A percentile compares a stretch with the other conserved stretches of the same genome.
phyloP scores from a whole-genome alignment of 2,329 filamentous ascomycete species.

The Phialophora chinensis region DNA sequence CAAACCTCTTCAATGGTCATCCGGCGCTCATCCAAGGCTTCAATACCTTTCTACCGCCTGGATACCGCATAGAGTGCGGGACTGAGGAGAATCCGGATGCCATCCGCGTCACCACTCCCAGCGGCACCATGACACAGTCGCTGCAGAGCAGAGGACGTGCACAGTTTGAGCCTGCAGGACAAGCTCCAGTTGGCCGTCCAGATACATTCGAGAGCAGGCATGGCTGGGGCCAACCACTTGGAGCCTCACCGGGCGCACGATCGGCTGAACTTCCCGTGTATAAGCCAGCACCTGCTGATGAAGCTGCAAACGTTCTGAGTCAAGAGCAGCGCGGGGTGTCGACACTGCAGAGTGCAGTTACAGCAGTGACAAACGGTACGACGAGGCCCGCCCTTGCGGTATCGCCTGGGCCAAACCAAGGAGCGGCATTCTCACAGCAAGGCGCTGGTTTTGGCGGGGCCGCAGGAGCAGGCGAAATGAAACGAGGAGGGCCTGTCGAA shows the following conservation, averaged over 20 bases:
- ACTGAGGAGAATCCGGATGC: slow-evolving; percentile 92
- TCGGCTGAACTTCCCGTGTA: slow-evolving; percentile 36
- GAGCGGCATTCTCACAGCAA: slow-evolving; percentile 27
- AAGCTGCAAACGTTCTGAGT: slow-evolving; percentile 31
- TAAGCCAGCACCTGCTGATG: slow-evolving; percentile 27
- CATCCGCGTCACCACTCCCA: slow-evolving; percentile 94
- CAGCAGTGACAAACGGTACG: slow-evolving; percentile 61
- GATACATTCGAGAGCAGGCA: slow-evolving; percentile 37
- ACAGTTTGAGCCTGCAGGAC: slow-evolving; percentile 38
- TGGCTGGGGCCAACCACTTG: slow-evolving; percentile 36
- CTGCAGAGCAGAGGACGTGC: slow-evolving; percentile 62
- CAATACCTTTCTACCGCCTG: slow-evolving; percentile 94
- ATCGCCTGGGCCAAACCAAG: slow-evolving; percentile 51
- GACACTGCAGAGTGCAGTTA: slow-evolving; percentile 69
- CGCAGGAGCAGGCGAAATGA: slow-evolving; percentile 56
- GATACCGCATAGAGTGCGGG: slow-evolving; percentile 95
- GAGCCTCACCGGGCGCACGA: slow-evolving; percentile 43
- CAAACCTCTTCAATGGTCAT: slow-evolving; percentile 92
- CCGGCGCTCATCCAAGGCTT: slow-evolving; percentile 96
- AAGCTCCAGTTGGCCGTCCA: slow-evolving; percentile 23
- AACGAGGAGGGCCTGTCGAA: slow-evolving; percentile 92
- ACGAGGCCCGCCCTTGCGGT: slow-evolving; percentile 55
- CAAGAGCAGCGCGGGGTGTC: slow-evolving; percentile 39
- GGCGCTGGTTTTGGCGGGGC: slow-evolving; percentile 61
- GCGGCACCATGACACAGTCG: slow-evolving; percentile 93